phyloP scores from a whole-genome alignment of 768 basidiomycete genomes.

The Leccinellum luteum region DNA sequence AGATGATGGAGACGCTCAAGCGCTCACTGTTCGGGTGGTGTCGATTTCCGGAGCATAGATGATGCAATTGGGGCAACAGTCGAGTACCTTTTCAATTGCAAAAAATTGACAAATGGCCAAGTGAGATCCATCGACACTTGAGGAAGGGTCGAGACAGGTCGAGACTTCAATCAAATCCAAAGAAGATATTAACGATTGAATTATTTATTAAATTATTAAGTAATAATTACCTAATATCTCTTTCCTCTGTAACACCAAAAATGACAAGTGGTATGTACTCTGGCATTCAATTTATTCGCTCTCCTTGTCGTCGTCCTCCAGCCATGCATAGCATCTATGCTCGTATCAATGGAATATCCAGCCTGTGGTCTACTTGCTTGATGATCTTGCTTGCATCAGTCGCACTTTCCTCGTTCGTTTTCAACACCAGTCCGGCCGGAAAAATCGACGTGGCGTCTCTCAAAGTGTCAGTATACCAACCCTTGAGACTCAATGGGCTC shows the following conservation, averaged over 20 bases:
- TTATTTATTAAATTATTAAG: not conserved
- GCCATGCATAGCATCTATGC: slow-evolving; percentile 70
- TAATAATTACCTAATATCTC: not conserved
- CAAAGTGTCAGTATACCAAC: slow-evolving; percentile 64
- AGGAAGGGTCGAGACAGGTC: slow-evolving; percentile 14
- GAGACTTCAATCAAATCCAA: not conserved
- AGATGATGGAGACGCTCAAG: not conserved
- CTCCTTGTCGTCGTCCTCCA: not conserved
- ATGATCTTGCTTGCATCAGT: slow-evolving; percentile 71
- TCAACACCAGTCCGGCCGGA: slow-evolving; percentile 57
- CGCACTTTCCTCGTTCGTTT: slow-evolving; percentile 69
- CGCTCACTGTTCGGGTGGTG: slow-evolving; percentile 20
- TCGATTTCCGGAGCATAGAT: slow-evolving; percentile 21
- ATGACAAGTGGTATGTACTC: not conserved
- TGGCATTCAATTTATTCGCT: no score
- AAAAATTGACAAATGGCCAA: not conserved
- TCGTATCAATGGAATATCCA: slow-evolving; percentile 71
- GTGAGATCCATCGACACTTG: slow-evolving; percentile 1
- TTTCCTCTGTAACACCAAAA: slow-evolving; percentile 3
- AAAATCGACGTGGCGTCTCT: slow-evolving; percentile 58
- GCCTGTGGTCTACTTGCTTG: slow-evolving; percentile 69
- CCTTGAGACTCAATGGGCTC: not conserved
- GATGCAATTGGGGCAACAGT: slow-evolving; percentile 6
- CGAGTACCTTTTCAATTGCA: not conserved
- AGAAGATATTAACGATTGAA: not conserved